These are phyloP conservation scores for Elsinoe fawcettii DNA, from an alignment of 2,329 filamentous ascomycete genomes.

Conservation along the genomic window DNA sequence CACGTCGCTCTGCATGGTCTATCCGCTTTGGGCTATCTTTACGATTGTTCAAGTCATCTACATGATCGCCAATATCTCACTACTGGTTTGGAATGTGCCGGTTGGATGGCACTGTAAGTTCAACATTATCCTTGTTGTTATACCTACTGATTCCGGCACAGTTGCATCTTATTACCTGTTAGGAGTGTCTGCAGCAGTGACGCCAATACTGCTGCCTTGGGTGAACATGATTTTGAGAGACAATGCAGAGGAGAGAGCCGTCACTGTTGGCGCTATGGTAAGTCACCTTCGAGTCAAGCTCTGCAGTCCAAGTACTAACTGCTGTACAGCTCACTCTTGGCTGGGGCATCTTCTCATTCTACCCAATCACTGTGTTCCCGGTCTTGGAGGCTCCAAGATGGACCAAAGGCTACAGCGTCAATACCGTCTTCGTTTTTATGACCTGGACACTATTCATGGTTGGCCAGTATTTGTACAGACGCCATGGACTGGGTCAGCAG, in stretches of 20 bases:
- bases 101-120: not conserved
- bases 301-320: not conserved
- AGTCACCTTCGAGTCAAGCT: not conserved
- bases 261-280: not conserved
- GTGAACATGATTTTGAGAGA: constrained; percentile 1
- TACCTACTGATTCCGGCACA: not conserved
- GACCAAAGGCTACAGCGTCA: constrained; percentile 8
- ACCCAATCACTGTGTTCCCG: constrained; percentile 1
- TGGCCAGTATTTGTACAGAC: not conserved
- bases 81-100: constrained; percentile 1
- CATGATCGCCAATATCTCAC: not conserved
- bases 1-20: constrained; percentile 5
- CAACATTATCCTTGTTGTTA: not conserved
- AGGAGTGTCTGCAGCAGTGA: not conserved
- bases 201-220: not conserved
- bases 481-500: constrained; percentile 3
- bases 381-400: constrained; percentile 1
- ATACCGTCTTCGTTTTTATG: not conserved
- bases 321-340: not conserved
- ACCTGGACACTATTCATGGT: constrained; percentile 1
- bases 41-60: not conserved
- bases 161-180: constrained; percentile 1
- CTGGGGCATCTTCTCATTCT: constrained; percentile 8
- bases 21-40: constrained; percentile 2
- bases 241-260: constrained; percentile 1